Base-by-base conservation (phyloP, 257 asterid genomes). In the Capsicum chinense region DNA sequence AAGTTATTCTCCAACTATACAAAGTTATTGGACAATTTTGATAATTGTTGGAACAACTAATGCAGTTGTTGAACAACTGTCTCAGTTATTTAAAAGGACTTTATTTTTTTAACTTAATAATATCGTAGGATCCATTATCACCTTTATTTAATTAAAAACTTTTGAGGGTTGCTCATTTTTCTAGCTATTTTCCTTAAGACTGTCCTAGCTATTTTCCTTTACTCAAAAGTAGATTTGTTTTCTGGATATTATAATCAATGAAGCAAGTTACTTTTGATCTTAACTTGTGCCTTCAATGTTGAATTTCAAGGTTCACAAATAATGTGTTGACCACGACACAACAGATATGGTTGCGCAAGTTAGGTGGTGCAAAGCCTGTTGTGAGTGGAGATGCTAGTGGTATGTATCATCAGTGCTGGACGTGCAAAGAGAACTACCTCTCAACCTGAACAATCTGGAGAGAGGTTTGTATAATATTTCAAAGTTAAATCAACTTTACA, bases 301-400 rank as follows among this genome's bases (percentile, higher is more conserved):
- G 78, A 82, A 83, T 71, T 69, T 83, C 70, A 85, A 95, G 99
- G 99, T 95, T 97, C 87, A 89, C 97, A 79, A 97, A 97, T 86
- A 97, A 97, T 79, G 94, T 97, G 87, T 94, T 97, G 86, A 97
- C 97, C 92, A 97, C 99, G 14, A 97, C 96, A 79, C 99, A 97
- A 84, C 99, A 97, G 84, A 96, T 95, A 83, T 97, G 98, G 98
- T 83, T 97, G 85, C 98, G 99, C 64, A 95, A 97, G 89, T 64
- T 93, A 86, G 99, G 99, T 81, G 99, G 99, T 81, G 99, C 98
- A 16, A 93, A 91, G 87, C 99, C 99, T 88, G 92, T 56, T 83
- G 95, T 97, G 60, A 85, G 88, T 74, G 98, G 95, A 83, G 93
- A 94, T 87, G 98, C 99, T 84, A 86, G 95, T 90, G 99, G 97